These are phyloP conservation scores for Candida easanensis DNA, from an alignment of 805 yeast genomes.

Conservation along the genomic window DNA sequence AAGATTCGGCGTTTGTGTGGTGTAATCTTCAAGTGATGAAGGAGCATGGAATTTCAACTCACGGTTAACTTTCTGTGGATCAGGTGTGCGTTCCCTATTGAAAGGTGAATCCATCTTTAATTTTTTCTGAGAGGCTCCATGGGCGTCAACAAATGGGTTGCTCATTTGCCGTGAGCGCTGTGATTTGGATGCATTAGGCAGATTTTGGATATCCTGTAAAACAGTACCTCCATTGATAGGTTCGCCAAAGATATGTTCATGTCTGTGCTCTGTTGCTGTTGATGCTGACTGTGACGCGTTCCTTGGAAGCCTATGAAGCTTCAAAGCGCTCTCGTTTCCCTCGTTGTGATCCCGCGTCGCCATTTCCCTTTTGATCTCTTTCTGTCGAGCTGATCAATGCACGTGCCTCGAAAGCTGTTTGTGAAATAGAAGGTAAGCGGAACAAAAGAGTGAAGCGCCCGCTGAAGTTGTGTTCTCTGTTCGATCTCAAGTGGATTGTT, in stretches of 20 bases:
- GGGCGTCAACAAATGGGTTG: constrained; percentile 22
- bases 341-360: background rate
- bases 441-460: background rate
- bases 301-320: background rate
- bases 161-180: constrained; percentile 1
- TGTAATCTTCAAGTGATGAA: constrained; percentile 1
- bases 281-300: constrained; percentile 4
- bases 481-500: background rate
- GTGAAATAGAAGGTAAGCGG: background rate
- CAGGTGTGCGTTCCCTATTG: constrained; percentile 5
- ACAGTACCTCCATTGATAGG: background rate
- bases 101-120: constrained; percentile 22
- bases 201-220: constrained; percentile 8
- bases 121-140: constrained; percentile 8
- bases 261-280: background rate
- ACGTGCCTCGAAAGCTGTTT: background rate
- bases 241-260: constrained; percentile 1
- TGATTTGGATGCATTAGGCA: background rate
- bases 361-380: no score
- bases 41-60: background rate
- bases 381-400: no score
- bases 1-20: constrained; percentile 1
- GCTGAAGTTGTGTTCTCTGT: background rate
- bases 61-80: background rate
- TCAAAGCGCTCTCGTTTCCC: background rate